Percentiles rank a stretch among this genome's conserved stretches.
Conservation (phyloP, 257 asterid genomes). For the Primulina eburnea region DNA sequence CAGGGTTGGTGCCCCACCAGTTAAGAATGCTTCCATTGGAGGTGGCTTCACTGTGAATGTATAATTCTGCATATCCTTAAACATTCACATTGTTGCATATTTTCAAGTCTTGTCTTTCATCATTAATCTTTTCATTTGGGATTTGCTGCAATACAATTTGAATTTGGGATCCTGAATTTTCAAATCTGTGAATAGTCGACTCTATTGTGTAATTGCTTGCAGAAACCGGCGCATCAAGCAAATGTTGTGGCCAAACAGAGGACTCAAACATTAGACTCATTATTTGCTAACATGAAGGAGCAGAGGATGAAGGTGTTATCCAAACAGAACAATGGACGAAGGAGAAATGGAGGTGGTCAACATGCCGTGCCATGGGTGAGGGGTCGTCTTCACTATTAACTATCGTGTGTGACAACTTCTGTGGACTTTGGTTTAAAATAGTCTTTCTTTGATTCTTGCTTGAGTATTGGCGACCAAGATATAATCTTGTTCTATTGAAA, state of each 20-base stretch:
- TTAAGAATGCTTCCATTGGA: conserved; percentile 45
- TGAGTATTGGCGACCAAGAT: background rate
- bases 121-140: background rate
- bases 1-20: conserved; percentile 48
- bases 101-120: background rate
- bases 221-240: conserved; percentile 45
- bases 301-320: conserved; percentile 59
- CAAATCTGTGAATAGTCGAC: background rate
- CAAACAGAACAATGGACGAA: conserved; percentile 36
- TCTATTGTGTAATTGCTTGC: conserved; percentile 23
- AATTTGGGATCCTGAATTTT: background rate
- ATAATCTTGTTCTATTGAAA: background rate
- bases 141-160: background rate
- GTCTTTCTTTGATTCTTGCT: background rate
- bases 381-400: conserved; percentile 45
- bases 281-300: conserved; percentile 86
- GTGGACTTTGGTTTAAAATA: background rate
- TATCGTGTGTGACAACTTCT: background rate
- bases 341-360: conserved; percentile 55
- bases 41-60: conserved; percentile 61
- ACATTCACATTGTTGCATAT: background rate
- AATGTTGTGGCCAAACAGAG: conserved; percentile 44
- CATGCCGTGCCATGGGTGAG: conserved; percentile 70
- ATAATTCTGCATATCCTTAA: background rate
- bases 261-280: conserved; percentile 80